Conservation (phyloP, 352 stramenopile species). For the Thalassiosira pacifica region DNA sequence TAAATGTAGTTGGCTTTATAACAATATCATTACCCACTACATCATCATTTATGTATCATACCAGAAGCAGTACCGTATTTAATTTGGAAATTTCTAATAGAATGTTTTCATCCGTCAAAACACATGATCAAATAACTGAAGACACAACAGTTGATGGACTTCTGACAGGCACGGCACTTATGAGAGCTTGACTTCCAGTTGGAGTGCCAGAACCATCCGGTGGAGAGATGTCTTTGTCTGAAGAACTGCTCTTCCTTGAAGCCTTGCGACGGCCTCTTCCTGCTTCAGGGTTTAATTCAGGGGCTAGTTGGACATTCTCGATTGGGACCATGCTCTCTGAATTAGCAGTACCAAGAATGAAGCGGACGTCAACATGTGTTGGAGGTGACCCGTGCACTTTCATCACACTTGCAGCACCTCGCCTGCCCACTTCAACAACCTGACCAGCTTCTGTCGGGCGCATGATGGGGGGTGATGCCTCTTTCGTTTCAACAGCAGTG, state of each 20-base stretch:
- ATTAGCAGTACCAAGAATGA: constrained; percentile 43
- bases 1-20: too few species aligned
- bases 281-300: constrained; percentile 51
- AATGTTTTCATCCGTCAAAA: too few species aligned
- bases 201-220: neutral
- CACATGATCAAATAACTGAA: neutral
- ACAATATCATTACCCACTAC: too few species aligned
- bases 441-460: constrained; percentile 33
- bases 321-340: constrained; percentile 61
- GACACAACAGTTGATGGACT: neutral
- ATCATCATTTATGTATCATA: too few species aligned
- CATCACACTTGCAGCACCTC: constrained; percentile 48
- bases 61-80: too few species aligned
- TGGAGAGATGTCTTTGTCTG: neutral
- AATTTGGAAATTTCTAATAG: too few species aligned
- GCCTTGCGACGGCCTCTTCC: constrained; percentile 41
- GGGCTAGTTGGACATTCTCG: constrained; percentile 42
- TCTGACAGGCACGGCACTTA: neutral
- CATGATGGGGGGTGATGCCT: constrained; percentile 1
- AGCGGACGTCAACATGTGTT: constrained; percentile 56
- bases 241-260: neutral
- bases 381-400: constrained; percentile 38
- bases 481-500: constrained; percentile 16
- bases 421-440: constrained; percentile 40
- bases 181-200: neutral